These are phyloP conservation scores for Fagus sylvatica DNA, from an alignment of 306 rosid genomes.

Conservation along the genomic window DNA sequence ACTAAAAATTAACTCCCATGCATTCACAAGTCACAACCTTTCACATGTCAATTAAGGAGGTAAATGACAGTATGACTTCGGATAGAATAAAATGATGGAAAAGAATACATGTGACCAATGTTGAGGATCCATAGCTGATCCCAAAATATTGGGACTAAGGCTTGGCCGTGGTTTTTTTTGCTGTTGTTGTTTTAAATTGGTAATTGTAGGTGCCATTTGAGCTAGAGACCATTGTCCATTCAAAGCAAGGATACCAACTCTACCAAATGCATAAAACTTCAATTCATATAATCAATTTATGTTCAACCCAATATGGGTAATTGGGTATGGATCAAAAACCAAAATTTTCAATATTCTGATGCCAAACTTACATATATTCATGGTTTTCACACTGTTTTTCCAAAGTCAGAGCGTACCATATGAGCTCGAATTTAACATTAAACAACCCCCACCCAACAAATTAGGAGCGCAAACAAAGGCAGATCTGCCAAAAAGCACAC, in stretches of 20 bases:
- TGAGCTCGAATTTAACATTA: not conserved
- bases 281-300: not conserved
- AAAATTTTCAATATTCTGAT: constrained; percentile 10
- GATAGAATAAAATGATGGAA: too few relatives aligned
- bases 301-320: not conserved
- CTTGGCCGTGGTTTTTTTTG: too few relatives aligned
- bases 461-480: not conserved
- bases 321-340: constrained; percentile 20
- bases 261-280: not conserved
- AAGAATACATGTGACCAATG: too few relatives aligned
- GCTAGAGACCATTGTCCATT: too few relatives aligned
- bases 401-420: not conserved
- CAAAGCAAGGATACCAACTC: not conserved
- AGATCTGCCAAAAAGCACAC: constrained; percentile 19
- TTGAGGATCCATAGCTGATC: too few relatives aligned
- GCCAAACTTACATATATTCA: not conserved
- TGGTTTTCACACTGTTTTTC: not conserved
- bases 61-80: too few relatives aligned
- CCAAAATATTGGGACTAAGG: too few relatives aligned
- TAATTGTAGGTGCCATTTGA: too few relatives aligned
- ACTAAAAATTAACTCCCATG: not conserved
- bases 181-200: too few relatives aligned
- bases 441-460: not conserved
- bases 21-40: not conserved
- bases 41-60: too few relatives aligned